phyloP scores from a whole-genome alignment of 202 grass and related monocot genomes.

The Carex arenaria region DNA sequence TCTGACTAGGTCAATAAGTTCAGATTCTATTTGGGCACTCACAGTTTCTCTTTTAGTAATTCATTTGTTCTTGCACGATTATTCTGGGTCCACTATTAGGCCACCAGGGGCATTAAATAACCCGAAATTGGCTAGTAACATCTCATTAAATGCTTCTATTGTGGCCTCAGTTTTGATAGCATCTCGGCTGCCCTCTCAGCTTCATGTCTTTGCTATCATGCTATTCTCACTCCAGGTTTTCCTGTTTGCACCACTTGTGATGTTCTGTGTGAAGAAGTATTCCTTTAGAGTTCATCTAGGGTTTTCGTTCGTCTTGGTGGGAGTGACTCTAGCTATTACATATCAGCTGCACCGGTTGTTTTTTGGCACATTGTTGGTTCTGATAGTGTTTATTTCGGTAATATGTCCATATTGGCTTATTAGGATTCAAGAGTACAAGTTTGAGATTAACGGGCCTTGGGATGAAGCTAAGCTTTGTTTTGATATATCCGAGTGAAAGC shows the following conservation, averaged over 20 bases:
- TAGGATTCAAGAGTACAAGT: constrained; percentile 96
- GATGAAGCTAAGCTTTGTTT: constrained; percentile 97
- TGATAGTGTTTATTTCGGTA: constrained; percentile 69
- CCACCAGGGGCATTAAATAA: constrained; percentile 81
- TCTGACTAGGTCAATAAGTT: constrained; percentile 88
- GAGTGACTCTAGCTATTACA: constrained; percentile 44
- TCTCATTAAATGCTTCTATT: constrained; percentile 80
- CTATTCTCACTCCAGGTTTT: constrained; percentile 82
- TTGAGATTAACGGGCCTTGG: constrained; percentile 96
- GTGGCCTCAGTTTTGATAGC: constrained; percentile 85
- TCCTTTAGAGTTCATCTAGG: constrained; percentile 62
- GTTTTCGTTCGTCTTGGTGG: constrained; percentile 57
- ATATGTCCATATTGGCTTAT: constrained; percentile 80
- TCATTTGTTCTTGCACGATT: constrained; percentile 88
- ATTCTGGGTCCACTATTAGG: constrained; percentile 82
- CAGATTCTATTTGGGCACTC: constrained; percentile 83
- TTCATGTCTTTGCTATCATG: constrained; percentile 92
- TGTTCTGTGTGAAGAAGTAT: constrained; percentile 87
- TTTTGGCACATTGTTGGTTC: constrained; percentile 44
- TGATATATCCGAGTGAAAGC: constrained; percentile 74
- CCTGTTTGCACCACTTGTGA: constrained; percentile 73
- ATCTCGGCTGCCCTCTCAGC: constrained; percentile 58
- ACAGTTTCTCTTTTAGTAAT: constrained; percentile 71
- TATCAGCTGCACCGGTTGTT: constrained; percentile 71
- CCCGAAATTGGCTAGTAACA: constrained; percentile 73